Conservation (phyloP, 306 rosid species). For the Rubus parviflorus region DNA sequence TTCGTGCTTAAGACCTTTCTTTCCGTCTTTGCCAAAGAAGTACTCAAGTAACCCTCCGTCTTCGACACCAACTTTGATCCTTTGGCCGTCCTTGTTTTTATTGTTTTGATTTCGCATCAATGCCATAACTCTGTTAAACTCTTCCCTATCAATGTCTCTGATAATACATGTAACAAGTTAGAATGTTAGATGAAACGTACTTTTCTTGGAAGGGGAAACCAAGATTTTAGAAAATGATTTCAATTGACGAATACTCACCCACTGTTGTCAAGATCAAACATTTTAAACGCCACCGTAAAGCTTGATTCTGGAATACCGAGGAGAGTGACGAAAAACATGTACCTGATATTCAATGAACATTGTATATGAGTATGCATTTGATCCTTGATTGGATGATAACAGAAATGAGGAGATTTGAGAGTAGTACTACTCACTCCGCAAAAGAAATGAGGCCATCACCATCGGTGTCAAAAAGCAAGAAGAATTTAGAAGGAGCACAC, state of each 20-base stretch:
- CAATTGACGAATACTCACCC: slow-evolving; percentile 41
- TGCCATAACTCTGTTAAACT: slow-evolving; percentile 76
- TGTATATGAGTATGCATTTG: neutral
- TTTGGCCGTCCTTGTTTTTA: slow-evolving; percentile 54
- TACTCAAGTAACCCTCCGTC: slow-evolving; percentile 66
- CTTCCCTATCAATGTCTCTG: slow-evolving; percentile 66
- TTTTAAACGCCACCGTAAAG: slow-evolving; percentile 74
- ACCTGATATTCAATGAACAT: slow-evolving; percentile 35
- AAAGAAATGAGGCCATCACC: slow-evolving; percentile 85
- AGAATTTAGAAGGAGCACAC: slow-evolving; percentile 62
- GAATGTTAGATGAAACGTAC: neutral
- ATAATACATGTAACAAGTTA: neutral
- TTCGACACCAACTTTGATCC: slow-evolving; percentile 48
- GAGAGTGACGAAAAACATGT: slow-evolving; percentile 71
- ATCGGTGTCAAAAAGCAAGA: slow-evolving; percentile 83
- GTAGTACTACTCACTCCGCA: slow-evolving; percentile 48
- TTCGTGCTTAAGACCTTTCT: slow-evolving; percentile 44
- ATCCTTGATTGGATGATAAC: neutral
- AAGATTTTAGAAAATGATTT: neutral
- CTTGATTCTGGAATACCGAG: slow-evolving; percentile 77
- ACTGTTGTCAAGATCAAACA: slow-evolving; percentile 77
- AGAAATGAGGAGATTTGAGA: no score
- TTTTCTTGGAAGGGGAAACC: neutral
- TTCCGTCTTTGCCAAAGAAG: slow-evolving; percentile 76
- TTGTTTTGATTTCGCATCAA: slow-evolving; percentile 67